Conservation (phyloP, 2,329 filamentous ascomycete genomes). For the Helicocarpus griseus region DNA sequence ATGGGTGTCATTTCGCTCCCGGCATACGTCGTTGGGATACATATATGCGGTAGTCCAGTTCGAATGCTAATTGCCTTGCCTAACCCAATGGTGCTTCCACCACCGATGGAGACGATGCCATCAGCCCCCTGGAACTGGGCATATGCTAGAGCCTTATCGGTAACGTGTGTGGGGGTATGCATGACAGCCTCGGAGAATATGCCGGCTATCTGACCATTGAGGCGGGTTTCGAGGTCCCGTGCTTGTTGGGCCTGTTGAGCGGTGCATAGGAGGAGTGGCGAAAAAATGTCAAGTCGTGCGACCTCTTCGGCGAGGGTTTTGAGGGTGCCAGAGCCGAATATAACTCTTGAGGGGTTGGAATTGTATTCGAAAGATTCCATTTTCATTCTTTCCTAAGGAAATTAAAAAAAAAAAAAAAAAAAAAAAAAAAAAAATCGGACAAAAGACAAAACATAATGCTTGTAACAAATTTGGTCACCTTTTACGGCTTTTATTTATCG, state of each 20-base stretch:
- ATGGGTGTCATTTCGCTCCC: conserved; percentile 58
- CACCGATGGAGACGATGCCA: conserved; percentile 51
- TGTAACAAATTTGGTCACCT: too few relatives aligned
- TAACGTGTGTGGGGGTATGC: conserved; percentile 52
- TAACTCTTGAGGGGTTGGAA: conserved; percentile 43
- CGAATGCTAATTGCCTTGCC: conserved; percentile 48
- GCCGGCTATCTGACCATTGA: conserved; percentile 40
- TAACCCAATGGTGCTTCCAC: conserved; percentile 54
- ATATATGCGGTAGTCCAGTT: conserved; percentile 48
- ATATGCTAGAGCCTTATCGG: too few relatives aligned
- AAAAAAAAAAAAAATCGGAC: too few relatives aligned
- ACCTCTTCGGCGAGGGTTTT: conserved; percentile 38
- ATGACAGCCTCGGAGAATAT: conserved; percentile 50
- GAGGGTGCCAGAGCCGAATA: conserved; percentile 49
- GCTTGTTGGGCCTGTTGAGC: conserved; percentile 42
- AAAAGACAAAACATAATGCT: too few relatives aligned
- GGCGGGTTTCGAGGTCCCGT: conserved; percentile 34
- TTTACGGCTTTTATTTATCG: too few relatives aligned
- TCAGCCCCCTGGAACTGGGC: conserved; percentile 49
- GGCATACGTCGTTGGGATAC: conserved; percentile 53
- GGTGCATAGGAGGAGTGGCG: conserved; percentile 50
- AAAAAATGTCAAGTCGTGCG: too few relatives aligned
- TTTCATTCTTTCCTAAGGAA: conserved; percentile 6
- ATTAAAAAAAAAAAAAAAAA: too few relatives aligned
- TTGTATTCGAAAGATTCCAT: conserved; percentile 51